Conservation (phyloP, 192 early-diverging fungal species). For the Phlyctochytrium planicorne region DNA sequence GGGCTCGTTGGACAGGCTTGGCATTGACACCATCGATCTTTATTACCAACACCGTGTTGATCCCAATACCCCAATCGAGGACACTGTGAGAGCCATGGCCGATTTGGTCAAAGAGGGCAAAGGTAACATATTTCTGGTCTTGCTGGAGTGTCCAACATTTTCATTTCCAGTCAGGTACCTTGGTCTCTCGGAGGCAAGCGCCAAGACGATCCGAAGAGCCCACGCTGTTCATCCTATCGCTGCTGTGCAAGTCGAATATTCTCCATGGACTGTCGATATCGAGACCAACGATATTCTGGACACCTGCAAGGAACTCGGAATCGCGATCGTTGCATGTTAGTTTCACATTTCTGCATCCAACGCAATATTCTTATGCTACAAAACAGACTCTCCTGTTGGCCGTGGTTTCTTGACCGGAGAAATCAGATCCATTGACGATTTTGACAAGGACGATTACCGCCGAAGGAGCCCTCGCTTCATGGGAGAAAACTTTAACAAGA, state of each 20-base stretch:
- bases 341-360: neutral
- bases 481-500: slow-evolving; percentile 58
- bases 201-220: slow-evolving; percentile 60
- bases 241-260: slow-evolving; percentile 43
- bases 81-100: slow-evolving; percentile 61
- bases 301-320: slow-evolving; percentile 60
- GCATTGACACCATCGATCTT: slow-evolving; percentile 58
- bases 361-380: slow-evolving; percentile 9
- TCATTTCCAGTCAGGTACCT: slow-evolving; percentile 57
- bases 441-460: slow-evolving; percentile 55
- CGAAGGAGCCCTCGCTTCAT: slow-evolving; percentile 54
- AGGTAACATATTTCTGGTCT: no score
- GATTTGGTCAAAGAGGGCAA: slow-evolving; percentile 70
- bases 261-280: slow-evolving; percentile 60
- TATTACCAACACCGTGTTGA: slow-evolving; percentile 68
- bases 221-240: slow-evolving; percentile 68
- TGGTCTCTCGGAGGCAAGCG: slow-evolving; percentile 60
- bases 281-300: slow-evolving; percentile 67
- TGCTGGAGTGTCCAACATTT: no score
- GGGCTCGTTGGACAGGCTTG: slow-evolving; percentile 47
- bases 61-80: slow-evolving; percentile 56
- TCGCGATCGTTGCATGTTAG: slow-evolving; percentile 60
- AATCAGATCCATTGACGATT: slow-evolving; percentile 52
- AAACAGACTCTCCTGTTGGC: slow-evolving; percentile 45
- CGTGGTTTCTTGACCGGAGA: slow-evolving; percentile 67